Conservation (phyloP, 176 grass and related monocot genomes). For the Carex myosuroides region DNA sequence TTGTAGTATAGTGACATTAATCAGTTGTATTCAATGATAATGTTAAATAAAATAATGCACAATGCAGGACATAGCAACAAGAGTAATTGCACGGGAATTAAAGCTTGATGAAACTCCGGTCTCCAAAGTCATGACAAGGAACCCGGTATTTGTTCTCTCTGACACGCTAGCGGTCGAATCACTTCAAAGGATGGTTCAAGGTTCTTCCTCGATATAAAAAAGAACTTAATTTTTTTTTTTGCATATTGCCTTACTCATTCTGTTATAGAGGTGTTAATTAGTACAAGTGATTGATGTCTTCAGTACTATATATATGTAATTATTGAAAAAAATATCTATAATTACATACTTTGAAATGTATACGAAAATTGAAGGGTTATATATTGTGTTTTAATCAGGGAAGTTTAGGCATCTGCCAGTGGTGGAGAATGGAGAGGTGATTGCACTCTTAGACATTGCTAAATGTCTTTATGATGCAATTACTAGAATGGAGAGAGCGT, state of each 20-base stretch:
- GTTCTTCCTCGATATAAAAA: conserved; percentile 8
- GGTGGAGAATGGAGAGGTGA: conserved; percentile 86
- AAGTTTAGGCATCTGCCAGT: conserved; percentile 81
- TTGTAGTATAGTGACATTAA: background rate
- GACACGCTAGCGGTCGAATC: conserved; percentile 63
- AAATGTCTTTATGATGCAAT: conserved; percentile 78
- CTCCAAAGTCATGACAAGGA: conserved; percentile 71
- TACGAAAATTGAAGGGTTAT: background rate
- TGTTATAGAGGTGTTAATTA: background rate
- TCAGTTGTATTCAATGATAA: background rate
- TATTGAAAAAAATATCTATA: background rate
- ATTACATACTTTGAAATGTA: background rate
- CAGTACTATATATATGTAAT: background rate
- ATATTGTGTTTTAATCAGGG: conserved; percentile 29
- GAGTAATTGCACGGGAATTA: conserved; percentile 49
- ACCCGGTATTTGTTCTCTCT: conserved; percentile 63
- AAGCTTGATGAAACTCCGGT: conserved; percentile 49
- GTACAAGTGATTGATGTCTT: background rate
- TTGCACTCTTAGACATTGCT: conserved; percentile 77
- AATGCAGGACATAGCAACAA: conserved; percentile 43
- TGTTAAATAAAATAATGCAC: background rate
- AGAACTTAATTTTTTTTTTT: background rate
- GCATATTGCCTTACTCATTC: background rate
- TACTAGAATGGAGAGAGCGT: conserved; percentile 50
- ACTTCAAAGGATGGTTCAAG: conserved; percentile 76